Evolutionary conservation across 2,329 filamentous ascomycete species (phyloP), one percentile per base, ranked within the genome.

Genomic region (Nothopassalora personata): DNA sequence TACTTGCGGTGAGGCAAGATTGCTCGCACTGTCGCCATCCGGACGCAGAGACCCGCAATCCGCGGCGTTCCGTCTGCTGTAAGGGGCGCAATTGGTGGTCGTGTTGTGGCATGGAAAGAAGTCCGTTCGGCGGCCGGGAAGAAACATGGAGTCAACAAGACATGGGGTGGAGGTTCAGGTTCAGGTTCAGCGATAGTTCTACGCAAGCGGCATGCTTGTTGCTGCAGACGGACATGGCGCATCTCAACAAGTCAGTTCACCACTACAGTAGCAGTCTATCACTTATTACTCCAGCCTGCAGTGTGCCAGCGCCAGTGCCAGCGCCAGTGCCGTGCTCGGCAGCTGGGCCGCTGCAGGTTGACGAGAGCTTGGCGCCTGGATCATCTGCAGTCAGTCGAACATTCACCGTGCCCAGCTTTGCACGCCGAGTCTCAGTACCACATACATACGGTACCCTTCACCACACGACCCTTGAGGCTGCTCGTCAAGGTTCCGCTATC

Each of bases 41-140:
- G 39, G 39, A 18, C 7, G 39, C 39, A 18, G 18, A 53, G 56
- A 57, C 56, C 56, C 56, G 56, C 56, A 57, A 57, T 57, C 56
- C 56, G 28, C 34, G 30, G 48, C 48, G 34, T 53, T 36, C 39
- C 39, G 55, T 47, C 48, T 19, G 34, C 46, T 47, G 56, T 57
- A 57, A 57, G 56, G 56, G 56, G 55, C 55, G 36, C 6, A 47
- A 34, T 18, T 4, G 7, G 46, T 27, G 23, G 36, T 48, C 34
- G 36, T 39, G 33, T 50, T 49, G 46, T 49, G 46, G 46, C 46
- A 49, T 49, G 46, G 39, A 43, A 13, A 18, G 39, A 43, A 43
- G 39, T 36, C 34, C 34, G 34, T 36, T 10, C 23, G 23, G 23
- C 23, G 23, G 34, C 15, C 15, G 34, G 10, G 15, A 13, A 36